A percentile compares a stretch with the other conserved stretches of the same genome.
Evolutionary conservation across 495 filamentous ascomycete species (phyloP).

Genomic region (Echria macrotheca): DNA sequence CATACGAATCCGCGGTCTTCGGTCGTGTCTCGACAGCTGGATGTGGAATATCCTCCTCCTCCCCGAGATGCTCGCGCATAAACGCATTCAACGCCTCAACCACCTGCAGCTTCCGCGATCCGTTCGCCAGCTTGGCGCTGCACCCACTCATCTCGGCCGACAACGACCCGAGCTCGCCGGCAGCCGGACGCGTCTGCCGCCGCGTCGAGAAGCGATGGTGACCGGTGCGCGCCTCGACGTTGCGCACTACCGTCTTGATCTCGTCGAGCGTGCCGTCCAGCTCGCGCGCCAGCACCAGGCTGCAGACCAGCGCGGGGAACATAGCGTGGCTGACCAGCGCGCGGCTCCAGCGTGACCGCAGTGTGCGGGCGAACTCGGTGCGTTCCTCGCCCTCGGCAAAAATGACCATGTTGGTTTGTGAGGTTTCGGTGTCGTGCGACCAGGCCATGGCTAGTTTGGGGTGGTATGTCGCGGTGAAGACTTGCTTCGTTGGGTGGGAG

Average conservation of each 20-base stretch:
- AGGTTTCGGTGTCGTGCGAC: slow-evolving; percentile 9
- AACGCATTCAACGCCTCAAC: slow-evolving; percentile 21
- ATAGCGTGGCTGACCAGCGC: slow-evolving; percentile 15
- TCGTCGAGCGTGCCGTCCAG: slow-evolving; percentile 22
- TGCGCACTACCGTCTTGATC: slow-evolving; percentile 23
- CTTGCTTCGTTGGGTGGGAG: background rate
- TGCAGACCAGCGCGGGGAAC: slow-evolving; percentile 25
- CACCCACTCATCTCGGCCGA: slow-evolving; percentile 26
- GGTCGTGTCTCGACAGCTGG: background rate
- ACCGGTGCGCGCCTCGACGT: slow-evolving; percentile 26
- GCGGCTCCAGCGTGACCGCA: slow-evolving; percentile 17
- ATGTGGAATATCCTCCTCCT: background rate
- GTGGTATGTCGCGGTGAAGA: slow-evolving; percentile 25
- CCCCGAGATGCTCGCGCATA: slow-evolving; percentile 13
- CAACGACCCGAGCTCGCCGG: slow-evolving; percentile 23
- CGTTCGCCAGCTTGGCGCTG: slow-evolving; percentile 28
- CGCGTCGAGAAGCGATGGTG: slow-evolving; percentile 23
- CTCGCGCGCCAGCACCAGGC: slow-evolving; percentile 21
- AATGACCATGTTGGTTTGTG: slow-evolving; percentile 11
- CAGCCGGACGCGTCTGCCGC: slow-evolving; percentile 20
- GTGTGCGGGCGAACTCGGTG: slow-evolving; percentile 13
- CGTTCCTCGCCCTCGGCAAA: slow-evolving; percentile 24
- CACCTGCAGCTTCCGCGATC: slow-evolving; percentile 23
- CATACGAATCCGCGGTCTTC: background rate
- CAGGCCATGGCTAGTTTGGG: slow-evolving; percentile 23